These are phyloP conservation scores for Mycena sanguinolenta DNA, from an alignment of 768 basidiomycete genomes.

Conservation along the genomic window DNA sequence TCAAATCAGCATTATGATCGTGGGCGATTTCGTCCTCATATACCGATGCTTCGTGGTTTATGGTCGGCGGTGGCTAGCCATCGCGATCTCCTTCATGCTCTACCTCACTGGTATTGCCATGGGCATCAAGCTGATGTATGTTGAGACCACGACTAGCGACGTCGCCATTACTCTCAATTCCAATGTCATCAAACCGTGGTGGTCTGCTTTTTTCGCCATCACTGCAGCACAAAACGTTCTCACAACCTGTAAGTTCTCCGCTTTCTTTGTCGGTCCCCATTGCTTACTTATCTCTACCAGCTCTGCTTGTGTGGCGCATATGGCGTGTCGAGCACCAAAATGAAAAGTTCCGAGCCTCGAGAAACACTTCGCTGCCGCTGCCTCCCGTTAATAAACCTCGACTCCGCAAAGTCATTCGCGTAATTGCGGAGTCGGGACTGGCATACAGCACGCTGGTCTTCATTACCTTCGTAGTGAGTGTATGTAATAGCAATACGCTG, in stretches of 20 bases:
- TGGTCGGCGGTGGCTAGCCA: background rate
- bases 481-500: no score
- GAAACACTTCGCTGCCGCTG: background rate
- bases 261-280: background rate
- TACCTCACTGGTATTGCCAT: background rate
- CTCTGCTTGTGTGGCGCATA: background rate
- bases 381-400: background rate
- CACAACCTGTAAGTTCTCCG: background rate
- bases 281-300: background rate
- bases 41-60: background rate
- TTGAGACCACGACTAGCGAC: background rate
- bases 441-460: no score
- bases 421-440: no score
- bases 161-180: background rate
- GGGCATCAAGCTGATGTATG: background rate
- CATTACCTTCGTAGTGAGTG: no score
- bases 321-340: constrained; percentile 1
- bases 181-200: background rate
- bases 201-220: background rate
- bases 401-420: no score
- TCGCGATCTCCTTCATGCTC: background rate
- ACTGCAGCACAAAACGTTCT: background rate
- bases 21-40: background rate
- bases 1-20: background rate
- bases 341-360: background rate